Base-by-base conservation (phyloP, 257 asterid species). In the Solanum sejunctum region DNA sequence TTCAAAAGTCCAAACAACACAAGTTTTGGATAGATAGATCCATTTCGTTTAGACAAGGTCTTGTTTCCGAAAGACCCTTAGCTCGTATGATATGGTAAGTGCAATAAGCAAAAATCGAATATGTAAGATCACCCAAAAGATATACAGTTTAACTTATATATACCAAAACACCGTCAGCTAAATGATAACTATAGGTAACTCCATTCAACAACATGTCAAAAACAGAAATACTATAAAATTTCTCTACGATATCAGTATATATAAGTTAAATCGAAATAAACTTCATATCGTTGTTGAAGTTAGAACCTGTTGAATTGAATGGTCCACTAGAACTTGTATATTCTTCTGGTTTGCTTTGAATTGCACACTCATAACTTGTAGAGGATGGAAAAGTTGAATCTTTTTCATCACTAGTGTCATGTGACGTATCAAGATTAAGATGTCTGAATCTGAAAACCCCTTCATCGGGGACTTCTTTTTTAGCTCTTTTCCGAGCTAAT, bases 221-320 rank as follows among this genome's bases (percentile, higher is more conserved):
- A 52, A 52, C 11, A 78, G 7, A 8, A 12, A 26, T 78, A 5
- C 21, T 16, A 2, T 12, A 47, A 73, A 45, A n/a, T 7, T 45
- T 72, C 7, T n/a, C 20, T 23, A 49, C 0, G 1, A 0, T 51
- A 5, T 51, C 43, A 49, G 23, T 49, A 4, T 49, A 75, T 75
- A 75, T 49, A 75, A 2, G 16, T 47, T 23, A 23, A 49, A 23
- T 23, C 61, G 45, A 49, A 49, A 75, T 49, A 75, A 51, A 47
- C 12, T 47, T 36, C 43, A 1, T 45, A n/a, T 73, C 39, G 51
- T 21, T 56, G 49, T 70, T 55, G 81, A 73, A 64, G 77, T 47
- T 32, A 16, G 82, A 75, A 93, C 95, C 96, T 89, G 85, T 72
- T 60, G 87, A 80, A 69, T n/a, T 79, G 47, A 77, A 58, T 75